Conservation (phyloP, 2,329 filamentous ascomycete species). For the Orbilia quercus region DNA sequence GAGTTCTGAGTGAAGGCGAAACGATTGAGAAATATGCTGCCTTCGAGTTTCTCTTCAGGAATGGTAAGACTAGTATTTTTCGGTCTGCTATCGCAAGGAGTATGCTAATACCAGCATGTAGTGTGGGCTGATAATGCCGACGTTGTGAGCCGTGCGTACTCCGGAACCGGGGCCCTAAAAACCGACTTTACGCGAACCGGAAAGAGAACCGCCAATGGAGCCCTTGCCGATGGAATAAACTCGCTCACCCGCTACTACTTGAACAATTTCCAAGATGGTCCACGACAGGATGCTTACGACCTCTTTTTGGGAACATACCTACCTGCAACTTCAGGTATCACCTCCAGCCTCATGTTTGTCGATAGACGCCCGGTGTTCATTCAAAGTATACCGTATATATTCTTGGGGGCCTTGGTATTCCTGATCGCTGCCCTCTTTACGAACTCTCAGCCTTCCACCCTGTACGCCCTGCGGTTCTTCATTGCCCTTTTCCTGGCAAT, state of each 20-base stretch:
- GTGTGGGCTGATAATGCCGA: slow-evolving; percentile 99
- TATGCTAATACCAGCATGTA: slow-evolving; percentile 31
- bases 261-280: slow-evolving; percentile 96
- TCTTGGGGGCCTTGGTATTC: slow-evolving; percentile 63
- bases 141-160: slow-evolving; percentile 90
- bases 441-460: slow-evolving; percentile 66
- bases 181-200: slow-evolving; percentile 97
- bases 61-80: slow-evolving; percentile 63
- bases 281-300: slow-evolving; percentile 93
- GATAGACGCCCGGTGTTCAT: slow-evolving; percentile 87
- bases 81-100: not conserved
- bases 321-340: slow-evolving; percentile 76
- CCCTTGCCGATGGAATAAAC: slow-evolving; percentile 86
- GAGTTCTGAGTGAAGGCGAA: slow-evolving; percentile 79
- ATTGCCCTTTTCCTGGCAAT: slow-evolving; percentile 80
- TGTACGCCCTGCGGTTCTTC: slow-evolving; percentile 85
- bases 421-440: slow-evolving; percentile 59
- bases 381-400: slow-evolving; percentile 91
- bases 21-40: slow-evolving; percentile 75
- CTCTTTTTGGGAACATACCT: slow-evolving; percentile 89
- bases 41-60: slow-evolving; percentile 93
- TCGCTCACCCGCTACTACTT: slow-evolving; percentile 87
- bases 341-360: slow-evolving; percentile 79
- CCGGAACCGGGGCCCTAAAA: slow-evolving; percentile 95
- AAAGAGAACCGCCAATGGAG: slow-evolving; percentile 83